Percentiles rank a stretch among this genome's conserved stretches.
phyloP scores from a whole-genome alignment of 352 stramenopile genomes.

The Pythium dissotocum region DNA sequence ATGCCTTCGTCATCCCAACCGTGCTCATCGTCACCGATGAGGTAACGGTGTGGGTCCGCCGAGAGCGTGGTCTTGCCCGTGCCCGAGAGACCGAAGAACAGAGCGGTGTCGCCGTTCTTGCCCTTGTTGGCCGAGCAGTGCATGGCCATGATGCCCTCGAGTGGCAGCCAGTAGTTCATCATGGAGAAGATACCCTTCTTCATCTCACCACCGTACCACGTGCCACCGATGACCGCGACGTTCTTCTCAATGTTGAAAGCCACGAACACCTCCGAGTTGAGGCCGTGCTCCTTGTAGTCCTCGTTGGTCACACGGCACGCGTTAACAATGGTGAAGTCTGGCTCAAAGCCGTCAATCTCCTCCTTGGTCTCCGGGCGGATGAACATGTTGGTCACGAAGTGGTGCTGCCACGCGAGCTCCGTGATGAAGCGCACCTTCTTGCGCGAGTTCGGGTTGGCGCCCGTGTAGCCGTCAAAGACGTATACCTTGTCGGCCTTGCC shows the following conservation, averaged over 20 bases:
- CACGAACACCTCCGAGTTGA: constrained; percentile 64
- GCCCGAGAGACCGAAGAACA: constrained; percentile 69
- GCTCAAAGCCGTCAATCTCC: constrained; percentile 40
- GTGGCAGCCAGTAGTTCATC: constrained; percentile 68
- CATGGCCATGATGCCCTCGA: constrained; percentile 66
- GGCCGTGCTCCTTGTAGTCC: constrained; percentile 49
- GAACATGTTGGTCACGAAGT: constrained; percentile 77
- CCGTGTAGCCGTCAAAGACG: constrained; percentile 62
- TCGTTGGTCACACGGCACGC: constrained; percentile 59
- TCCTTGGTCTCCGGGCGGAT: constrained; percentile 61
- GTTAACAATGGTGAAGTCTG: constrained; percentile 72
- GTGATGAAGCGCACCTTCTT: constrained; percentile 59
- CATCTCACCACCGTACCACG: constrained; percentile 68
- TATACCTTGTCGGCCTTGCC: constrained; percentile 52
- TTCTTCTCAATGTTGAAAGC: constrained; percentile 72
- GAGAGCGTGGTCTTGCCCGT: constrained; percentile 92
- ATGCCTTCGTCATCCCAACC: constrained; percentile 80
- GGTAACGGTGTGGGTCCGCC: constrained; percentile 80
- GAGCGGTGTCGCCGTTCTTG: constrained; percentile 42
- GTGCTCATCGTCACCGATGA: constrained; percentile 94
- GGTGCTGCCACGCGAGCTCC: constrained; percentile 62
- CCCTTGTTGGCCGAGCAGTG: constrained; percentile 64
- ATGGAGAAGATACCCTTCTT: constrained; percentile 76
- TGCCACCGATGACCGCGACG: constrained; percentile 58
- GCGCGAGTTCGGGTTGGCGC: constrained; percentile 55